Conservation (phyloP, 805 yeast genomes). For the Kodamaea kaohsiungensis region DNA sequence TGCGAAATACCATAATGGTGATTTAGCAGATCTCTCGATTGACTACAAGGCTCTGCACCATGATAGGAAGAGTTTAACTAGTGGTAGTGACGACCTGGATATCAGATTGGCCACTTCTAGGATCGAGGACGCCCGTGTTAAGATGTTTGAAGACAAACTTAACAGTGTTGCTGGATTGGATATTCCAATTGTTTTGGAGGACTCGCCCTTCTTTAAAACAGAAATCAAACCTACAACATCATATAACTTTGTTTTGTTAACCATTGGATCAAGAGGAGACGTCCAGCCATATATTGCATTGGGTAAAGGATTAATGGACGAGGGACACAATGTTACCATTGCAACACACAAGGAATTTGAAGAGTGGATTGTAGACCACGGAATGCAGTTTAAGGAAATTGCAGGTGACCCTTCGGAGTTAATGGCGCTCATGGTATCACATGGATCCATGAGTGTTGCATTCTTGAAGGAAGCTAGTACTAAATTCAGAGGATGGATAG, state of each 20-base stretch:
- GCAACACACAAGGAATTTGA: slow-evolving; percentile 85
- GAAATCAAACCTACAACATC: slow-evolving; percentile 54
- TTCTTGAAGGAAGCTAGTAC: slow-evolving; percentile 80
- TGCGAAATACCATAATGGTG: slow-evolving; percentile 34
- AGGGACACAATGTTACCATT: slow-evolving; percentile 83
- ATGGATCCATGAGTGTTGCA: slow-evolving; percentile 82
- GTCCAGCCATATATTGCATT: slow-evolving; percentile 94
- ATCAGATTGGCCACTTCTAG: slow-evolving; percentile 20
- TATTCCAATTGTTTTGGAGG: slow-evolving; percentile 69
- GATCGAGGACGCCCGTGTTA: slow-evolving; percentile 59
- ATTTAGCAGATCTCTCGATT: neutral
- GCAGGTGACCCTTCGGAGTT: slow-evolving; percentile 94
- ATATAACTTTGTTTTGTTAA: slow-evolving; percentile 65
- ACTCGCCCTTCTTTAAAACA: slow-evolving; percentile 55
- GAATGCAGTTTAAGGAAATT: slow-evolving; percentile 66
- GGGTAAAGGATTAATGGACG: slow-evolving; percentile 73
- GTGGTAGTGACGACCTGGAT: slow-evolving; percentile 2
- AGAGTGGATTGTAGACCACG: slow-evolving; percentile 69
- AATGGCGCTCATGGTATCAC: slow-evolving; percentile 90
- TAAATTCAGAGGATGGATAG: slow-evolving; percentile 82
- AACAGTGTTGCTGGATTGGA: slow-evolving; percentile 60
- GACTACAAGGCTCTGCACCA: slow-evolving; percentile 5
- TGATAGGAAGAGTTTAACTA: neutral
- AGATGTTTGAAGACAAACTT: slow-evolving; percentile 67
- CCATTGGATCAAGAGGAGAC: slow-evolving; percentile 96